phyloP scores from a whole-genome alignment of 129 eudicot genomes.

The Lactuca sativa region DNA sequence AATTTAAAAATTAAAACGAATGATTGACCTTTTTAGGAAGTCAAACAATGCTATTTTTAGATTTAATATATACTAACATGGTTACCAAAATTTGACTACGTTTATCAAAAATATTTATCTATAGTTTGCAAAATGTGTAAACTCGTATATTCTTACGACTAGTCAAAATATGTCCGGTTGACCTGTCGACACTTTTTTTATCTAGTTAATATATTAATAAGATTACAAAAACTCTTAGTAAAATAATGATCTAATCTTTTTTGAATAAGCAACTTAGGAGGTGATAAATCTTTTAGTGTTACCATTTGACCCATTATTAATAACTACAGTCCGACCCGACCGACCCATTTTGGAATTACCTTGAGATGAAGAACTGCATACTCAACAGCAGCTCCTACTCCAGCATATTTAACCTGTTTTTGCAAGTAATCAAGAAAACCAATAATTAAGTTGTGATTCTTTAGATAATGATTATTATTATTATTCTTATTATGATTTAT shows the following conservation, averaged over 20 bases:
- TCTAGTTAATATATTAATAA: too few relatives aligned
- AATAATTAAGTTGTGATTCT: conserved; percentile 7
- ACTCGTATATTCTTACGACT: background rate
- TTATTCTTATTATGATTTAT: background rate
- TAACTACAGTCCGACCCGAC: too few relatives aligned
- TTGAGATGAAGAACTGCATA: conserved; percentile 97
- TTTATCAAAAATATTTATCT: background rate
- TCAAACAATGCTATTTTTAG: background rate
- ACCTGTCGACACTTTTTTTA: background rate
- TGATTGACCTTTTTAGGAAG: background rate
- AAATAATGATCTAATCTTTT: background rate
- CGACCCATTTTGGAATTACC: conserved; percentile 40
- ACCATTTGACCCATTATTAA: too few relatives aligned
- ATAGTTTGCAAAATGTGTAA: background rate
- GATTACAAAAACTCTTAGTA: background rate
- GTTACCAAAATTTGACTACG: background rate
- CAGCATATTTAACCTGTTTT: conserved; percentile 63
- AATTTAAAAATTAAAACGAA: background rate
- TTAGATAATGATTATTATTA: conserved; percentile 8
- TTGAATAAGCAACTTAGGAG: background rate
- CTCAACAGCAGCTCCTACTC: conserved; percentile 92
- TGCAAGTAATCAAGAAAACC: background rate
- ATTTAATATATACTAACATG: background rate
- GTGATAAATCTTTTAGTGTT: background rate
- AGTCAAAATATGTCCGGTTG: background rate